A percentile compares a stretch with the other conserved stretches of the same genome.
Evolutionary conservation across 2,329 filamentous ascomycete species (phyloP).

Genomic region (Fusarium mundagurra): DNA sequence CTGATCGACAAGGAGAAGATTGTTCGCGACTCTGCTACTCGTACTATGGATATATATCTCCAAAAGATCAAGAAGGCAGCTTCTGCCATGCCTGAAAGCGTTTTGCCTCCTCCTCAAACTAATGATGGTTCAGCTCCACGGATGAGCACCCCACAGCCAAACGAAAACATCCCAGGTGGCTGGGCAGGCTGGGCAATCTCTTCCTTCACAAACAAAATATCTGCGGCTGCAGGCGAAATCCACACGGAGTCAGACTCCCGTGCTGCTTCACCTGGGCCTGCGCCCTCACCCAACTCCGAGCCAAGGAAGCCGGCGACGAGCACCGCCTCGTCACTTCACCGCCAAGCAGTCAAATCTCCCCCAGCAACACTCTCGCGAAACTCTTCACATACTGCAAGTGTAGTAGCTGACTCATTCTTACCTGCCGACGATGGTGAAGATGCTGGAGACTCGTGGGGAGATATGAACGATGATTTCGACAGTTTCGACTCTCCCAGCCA

Average conservation of each 20-base stretch:
- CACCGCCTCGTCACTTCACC: conserved; percentile 68
- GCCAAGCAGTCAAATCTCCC: conserved; percentile 67
- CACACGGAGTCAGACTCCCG: conserved; percentile 63
- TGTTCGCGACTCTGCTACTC: conserved; percentile 89
- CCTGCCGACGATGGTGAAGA: conserved; percentile 68
- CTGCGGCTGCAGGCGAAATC: conserved; percentile 87
- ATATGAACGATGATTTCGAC: conserved; percentile 65
- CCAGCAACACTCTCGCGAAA: conserved; percentile 57
- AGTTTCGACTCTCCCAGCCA: conserved; percentile 50
- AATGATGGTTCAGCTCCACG: conserved; percentile 68
- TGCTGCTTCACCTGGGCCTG: conserved; percentile 53
- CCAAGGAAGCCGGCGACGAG: conserved; percentile 53
- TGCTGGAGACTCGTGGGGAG: conserved; percentile 81
- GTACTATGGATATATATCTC: conserved; percentile 88
- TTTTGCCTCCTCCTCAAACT: conserved; percentile 71
- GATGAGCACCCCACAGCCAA: conserved; percentile 81
- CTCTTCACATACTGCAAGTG: conserved; percentile 57
- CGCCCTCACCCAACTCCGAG: conserved; percentile 53
- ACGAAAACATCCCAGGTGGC: conserved; percentile 54
- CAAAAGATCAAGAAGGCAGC: conserved; percentile 83
- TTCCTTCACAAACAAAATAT: conserved; percentile 95
- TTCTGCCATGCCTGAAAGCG: conserved; percentile 81
- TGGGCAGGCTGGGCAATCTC: conserved; percentile 99
- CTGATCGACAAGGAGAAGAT: conserved; percentile 96
- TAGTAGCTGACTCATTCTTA: conserved; percentile 61